Evolutionary conservation across 352 stramenopile genomes (phyloP), one percentile per base, ranked within the genome.

Genomic region (Aphanomyces cochlioides): DNA sequence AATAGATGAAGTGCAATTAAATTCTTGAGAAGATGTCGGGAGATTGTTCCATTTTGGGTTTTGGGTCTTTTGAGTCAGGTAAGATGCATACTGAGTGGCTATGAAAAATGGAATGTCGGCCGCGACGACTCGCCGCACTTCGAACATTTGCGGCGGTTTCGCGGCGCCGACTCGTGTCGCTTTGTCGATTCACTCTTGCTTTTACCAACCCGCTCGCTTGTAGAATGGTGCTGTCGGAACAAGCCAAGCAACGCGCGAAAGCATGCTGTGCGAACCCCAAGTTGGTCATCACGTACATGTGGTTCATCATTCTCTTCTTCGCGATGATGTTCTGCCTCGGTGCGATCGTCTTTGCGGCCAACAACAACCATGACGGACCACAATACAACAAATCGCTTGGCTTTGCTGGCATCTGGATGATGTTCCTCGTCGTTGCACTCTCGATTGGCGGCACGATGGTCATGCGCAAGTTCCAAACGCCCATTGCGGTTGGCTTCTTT

Each of bases 381-480:
- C 83, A 81, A 61, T 81, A 88, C 73, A 89, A 82, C 67, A 93
- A 91, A 75, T 90, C 83, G 64, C 77, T 94, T 39, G 81, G 83
- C 43, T 95, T 92, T 47, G 85, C 90, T 12, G 87, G 84, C 66
- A 77, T 95, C 53, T 93, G 84, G 83, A 81, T 84, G 41, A 93
- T 95, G 82, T 77, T 95, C 28, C 78, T 96, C 37, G 79, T 95
- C 61, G 66, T 94, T 28, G 77, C 74, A 3, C 84, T 96, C 10
- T 95, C 83, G 7, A 78, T 94, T 3, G 87, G 87, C 61, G 89
- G 87, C 65, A 95, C 89, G 54, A 80, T 96, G 68, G 86, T 96
- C 57, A 94, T 96, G 89, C 85, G 87, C 66, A 92, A 93, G 78
- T 93, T 94, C 79, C 79, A 90, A 76, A 94, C 85, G 7, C 84